Base-by-base conservation (phyloP, 805 yeast species). In the Brettanomyces bruxellensis region DNA sequence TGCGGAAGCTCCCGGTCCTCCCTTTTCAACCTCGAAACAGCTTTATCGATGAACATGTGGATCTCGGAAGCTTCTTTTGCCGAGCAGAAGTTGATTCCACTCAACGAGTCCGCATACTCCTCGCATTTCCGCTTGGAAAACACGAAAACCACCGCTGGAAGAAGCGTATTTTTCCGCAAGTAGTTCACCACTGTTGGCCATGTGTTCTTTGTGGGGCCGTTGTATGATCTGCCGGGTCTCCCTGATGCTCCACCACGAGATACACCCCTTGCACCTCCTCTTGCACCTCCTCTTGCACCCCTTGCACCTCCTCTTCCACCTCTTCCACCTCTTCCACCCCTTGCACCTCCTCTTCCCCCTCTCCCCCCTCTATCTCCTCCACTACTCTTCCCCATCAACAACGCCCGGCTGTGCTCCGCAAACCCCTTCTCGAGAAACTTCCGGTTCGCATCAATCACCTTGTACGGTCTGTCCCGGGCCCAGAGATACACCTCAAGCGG, bases 1-100 rank as follows among this genome's bases (percentile, higher is more conserved):
- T 93, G 99, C 1, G 99, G 98, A 43, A 93, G 70, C 47, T 85
- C 91, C 51, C 98, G 75, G 61, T 93, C 99, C 57, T 93, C 99
- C 55, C 81, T 84, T 57, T 86, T 87, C 61, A 88, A 75, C 47
- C 99, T 75, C 0, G 90, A 74, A 24, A 90, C 85, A 0, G 98
- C 95, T 53, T 81, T 79, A 55, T 91, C 96, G 49, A 93, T 80
- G 56, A 91, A 90, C 89, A 91, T 85, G 61, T 86, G 95, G 49
- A 93, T 84, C 56, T 88, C 96, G 0, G 96, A 84, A 54, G 85
- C 82, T 58, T 93, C 98, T 49, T 75, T 79, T n/a, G 85, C 83
- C 44, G 74, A 81, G 59, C 95, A 85, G 63, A 88, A 86, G 56
- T 89, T 89, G 34, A 87, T 67, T 22, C 87, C 77, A 7, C 75